A percentile compares a stretch with the other conserved stretches of the same genome.
Evolutionary conservation across 495 filamentous ascomycete species (phyloP).

Genomic region (Penicillium maclennaniae): DNA sequence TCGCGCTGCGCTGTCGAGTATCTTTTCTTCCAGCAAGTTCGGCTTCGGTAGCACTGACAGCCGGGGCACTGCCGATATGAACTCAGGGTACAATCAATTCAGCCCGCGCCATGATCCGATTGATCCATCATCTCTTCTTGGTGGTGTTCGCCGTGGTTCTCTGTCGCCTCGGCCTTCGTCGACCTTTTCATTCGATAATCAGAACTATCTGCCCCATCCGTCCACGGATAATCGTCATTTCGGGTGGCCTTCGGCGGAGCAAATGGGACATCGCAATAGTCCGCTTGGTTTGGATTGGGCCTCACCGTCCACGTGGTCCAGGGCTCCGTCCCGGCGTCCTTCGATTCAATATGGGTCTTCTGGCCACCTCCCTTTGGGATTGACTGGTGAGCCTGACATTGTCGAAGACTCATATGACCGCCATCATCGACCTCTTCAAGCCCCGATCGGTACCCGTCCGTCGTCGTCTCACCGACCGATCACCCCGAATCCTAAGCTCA

Average conservation of each 20-base stretch:
- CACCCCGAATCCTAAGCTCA: slow-evolving; percentile 57
- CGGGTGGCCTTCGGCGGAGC: slow-evolving; percentile 57
- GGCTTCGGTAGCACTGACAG: slow-evolving; percentile 39
- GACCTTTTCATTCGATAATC: slow-evolving; percentile 69
- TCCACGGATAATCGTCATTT: slow-evolving; percentile 74
- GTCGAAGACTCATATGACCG: slow-evolving; percentile 41
- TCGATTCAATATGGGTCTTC: slow-evolving; percentile 56
- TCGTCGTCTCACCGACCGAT: slow-evolving; percentile 51
- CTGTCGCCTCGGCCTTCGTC: slow-evolving; percentile 74
- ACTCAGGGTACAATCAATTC: slow-evolving; percentile 58
- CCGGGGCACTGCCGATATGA: slow-evolving; percentile 42
- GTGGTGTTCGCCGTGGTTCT: slow-evolving; percentile 55
- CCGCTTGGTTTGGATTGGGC: slow-evolving; percentile 59
- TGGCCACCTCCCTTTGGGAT: slow-evolving; percentile 48
- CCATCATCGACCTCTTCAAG: slow-evolving; percentile 45
- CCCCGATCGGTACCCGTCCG: slow-evolving; percentile 53
- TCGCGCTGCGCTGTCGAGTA: slow-evolving; percentile 42
- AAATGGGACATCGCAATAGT: slow-evolving; percentile 47
- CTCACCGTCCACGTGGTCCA: slow-evolving; percentile 52
- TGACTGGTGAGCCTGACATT: slow-evolving; percentile 46
- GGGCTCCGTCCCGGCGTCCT: slow-evolving; percentile 51
- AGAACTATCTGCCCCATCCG: slow-evolving; percentile 63
- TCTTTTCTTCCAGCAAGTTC: slow-evolving; percentile 43
- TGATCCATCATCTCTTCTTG: slow-evolving; percentile 50
- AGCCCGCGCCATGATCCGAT: slow-evolving; percentile 55